A percentile compares a stretch with the other conserved stretches of the same genome.
Evolutionary conservation across 2,329 filamentous ascomycete genomes (phyloP).

Genomic region (Chaetomiaceae sp.): DNA sequence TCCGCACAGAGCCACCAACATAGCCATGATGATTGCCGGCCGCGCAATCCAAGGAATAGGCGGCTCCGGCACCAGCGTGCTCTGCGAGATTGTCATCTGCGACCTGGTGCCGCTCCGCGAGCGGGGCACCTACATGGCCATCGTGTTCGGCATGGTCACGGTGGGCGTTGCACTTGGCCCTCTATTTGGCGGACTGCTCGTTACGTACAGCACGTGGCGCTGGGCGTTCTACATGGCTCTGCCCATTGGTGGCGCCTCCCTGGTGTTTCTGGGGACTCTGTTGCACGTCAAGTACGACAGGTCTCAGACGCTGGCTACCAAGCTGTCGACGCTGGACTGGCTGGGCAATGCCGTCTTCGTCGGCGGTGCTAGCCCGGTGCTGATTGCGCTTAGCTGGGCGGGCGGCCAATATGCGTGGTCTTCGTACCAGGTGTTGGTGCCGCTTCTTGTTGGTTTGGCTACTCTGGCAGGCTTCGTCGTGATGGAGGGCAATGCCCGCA

Average conservation of each 20-base stretch:
- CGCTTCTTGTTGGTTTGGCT: constrained; percentile 32
- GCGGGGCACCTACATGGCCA: constrained; percentile 2
- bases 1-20: too few relatives aligned
- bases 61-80: constrained; percentile 30
- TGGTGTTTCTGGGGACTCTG: too few relatives aligned
- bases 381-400: constrained; percentile 20
- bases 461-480: constrained; percentile 23
- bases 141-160: background rate
- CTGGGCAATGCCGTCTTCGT: constrained; percentile 4
- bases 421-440: constrained; percentile 24
- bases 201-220: constrained; percentile 5
- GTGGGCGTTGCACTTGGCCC: background rate
- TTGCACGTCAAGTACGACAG: background rate
- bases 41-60: constrained; percentile 44
- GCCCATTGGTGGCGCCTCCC: constrained; percentile 4
- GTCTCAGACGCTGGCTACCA: background rate
- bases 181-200: background rate
- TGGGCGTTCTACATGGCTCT: constrained; percentile 14
- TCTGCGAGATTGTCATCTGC: constrained; percentile 26
- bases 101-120: constrained; percentile 17
- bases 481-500: constrained; percentile 31
- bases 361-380: constrained; percentile 9
- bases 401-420: constrained; percentile 18
- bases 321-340: background rate
- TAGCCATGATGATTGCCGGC: constrained; percentile 42